phyloP scores from a whole-genome alignment of 2,329 filamentous ascomycete species.

The Teratosphaeria viscida region DNA sequence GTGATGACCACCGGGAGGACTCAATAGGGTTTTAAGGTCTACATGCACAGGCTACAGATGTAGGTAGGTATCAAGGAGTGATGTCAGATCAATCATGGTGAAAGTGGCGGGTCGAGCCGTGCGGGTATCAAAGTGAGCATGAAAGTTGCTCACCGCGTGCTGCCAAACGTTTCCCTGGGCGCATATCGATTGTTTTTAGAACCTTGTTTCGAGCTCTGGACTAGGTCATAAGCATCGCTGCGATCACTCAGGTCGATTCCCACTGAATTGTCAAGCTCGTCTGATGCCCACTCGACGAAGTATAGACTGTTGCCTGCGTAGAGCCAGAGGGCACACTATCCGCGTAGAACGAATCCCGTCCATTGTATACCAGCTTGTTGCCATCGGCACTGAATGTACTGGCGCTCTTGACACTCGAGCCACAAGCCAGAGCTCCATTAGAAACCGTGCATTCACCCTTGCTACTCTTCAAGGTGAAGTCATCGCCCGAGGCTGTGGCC shows the following conservation, averaged over 20 bases:
- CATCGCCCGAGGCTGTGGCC: slow-evolving; percentile 22
- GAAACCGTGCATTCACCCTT: slow-evolving; percentile 51
- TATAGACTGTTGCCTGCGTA: slow-evolving; percentile 36
- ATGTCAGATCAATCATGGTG: background rate
- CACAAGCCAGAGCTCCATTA: slow-evolving; percentile 39
- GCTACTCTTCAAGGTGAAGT: slow-evolving; percentile 47
- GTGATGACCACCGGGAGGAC: too few relatives aligned
- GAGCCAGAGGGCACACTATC: slow-evolving; percentile 32
- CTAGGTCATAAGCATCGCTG: background rate
- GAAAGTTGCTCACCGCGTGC: background rate
- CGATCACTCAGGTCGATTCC: slow-evolving; percentile 14
- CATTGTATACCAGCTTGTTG: slow-evolving; percentile 28
- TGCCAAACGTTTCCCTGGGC: too few relatives aligned
- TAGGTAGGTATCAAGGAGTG: background rate
- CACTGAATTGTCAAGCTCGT: slow-evolving; percentile 28
- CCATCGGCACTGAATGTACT: slow-evolving; percentile 32
- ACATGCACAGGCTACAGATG: background rate
- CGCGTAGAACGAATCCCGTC: slow-evolving; percentile 34
- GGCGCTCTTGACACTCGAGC: slow-evolving; percentile 32
- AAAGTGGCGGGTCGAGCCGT: background rate
- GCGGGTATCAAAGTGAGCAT: background rate
- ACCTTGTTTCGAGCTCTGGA: too few relatives aligned
- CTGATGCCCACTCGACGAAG: slow-evolving; percentile 6
- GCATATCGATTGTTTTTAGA: too few relatives aligned
- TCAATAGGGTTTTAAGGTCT: background rate